Evolutionary conservation across 1,284 basidiomycete genomes (phyloP), one percentile per base, ranked within the genome.

Genomic region (Heterobasidion annosum): DNA sequence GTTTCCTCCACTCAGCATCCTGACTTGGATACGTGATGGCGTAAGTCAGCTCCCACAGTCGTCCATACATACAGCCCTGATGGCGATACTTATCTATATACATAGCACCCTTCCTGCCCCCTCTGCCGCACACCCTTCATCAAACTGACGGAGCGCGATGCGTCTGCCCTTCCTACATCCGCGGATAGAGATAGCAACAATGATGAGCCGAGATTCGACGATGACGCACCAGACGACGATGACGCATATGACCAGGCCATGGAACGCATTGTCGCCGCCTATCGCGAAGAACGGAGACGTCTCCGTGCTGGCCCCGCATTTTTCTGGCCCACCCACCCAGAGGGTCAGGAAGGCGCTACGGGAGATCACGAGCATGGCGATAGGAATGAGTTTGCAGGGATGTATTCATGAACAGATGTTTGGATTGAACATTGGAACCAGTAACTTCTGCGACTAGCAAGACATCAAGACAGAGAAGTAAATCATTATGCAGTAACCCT

Each of bases 41-140:
- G 83, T 85, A 64, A 54, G 77, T 71, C 9, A 43, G 15, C 25
- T 25, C 51, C 51, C 25, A 56, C 49, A 19, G 51, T 18, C 32
- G 19, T 10, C 18, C 35, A 25, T 25, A 25, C 25, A 25, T 25
- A 25, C n/a, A 25, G 19, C 35, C 35, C 37, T 48, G 37, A 34
- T 13, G n/a, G 10, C 12, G n/a, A 43, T 34, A 18, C 34, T 53
- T n/a, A n/a, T 44, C 32, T 2, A 19, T 16, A 40, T 34, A 25
- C 34, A 16, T 55, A 85, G 83, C 77, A 83, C 57, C 72, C 77
- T 53, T 77, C 82, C 0, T 85, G 83, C 62, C 83, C 83, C 8
- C 74, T 78, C 58, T 85, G 83, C 65, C 79, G 84, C 54, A 71
- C 68, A 33, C 66, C 71, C 16, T 68, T 84, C 12, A 57, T 77